These are phyloP conservation scores for Agroathelia rolfsii DNA, from an alignment of 1,284 basidiomycete species.

Conservation along the genomic window DNA sequence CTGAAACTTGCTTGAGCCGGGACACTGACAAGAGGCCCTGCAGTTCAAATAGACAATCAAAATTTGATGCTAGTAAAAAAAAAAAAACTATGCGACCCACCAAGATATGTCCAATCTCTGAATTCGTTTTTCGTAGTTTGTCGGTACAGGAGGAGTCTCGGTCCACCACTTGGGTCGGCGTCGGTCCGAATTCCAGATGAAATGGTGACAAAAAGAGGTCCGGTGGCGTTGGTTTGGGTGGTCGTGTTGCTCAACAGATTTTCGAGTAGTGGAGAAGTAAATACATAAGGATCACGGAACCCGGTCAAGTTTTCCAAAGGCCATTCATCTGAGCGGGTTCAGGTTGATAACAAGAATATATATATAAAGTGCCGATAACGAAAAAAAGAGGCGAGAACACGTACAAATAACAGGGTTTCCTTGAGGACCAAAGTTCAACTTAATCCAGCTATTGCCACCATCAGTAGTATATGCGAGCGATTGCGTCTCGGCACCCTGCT, in stretches of 20 bases:
- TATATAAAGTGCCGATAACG: neutral
- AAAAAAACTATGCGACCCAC: too few species aligned
- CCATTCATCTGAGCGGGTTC: conserved; percentile 2
- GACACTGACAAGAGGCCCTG: too few species aligned
- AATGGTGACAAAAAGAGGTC: neutral
- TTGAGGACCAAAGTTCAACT: conserved; percentile 1
- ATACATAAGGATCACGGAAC: conserved; percentile 2
- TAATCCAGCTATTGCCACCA: conserved; percentile 1
- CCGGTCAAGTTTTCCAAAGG: conserved; percentile 1
- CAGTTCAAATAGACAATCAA: too few species aligned
- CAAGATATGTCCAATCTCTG: too few species aligned
- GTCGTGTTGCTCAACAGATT: neutral
- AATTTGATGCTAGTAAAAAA: too few species aligned
- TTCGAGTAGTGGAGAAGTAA: neutral
- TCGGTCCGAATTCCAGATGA: neutral
- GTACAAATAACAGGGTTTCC: conserved; percentile 2
- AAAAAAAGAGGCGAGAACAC: neutral
- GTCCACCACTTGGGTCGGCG: neutral
- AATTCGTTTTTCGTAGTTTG: too few species aligned
- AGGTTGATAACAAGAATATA: neutral
- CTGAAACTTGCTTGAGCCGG: neutral
- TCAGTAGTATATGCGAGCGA: conserved; percentile 3
- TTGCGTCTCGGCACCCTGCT: neutral
- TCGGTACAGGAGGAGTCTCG: too few species aligned
- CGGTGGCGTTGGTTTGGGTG: neutral